Conservation (phyloP, 768 basidiomycete species). For the Boletus rufocinnamomeus region DNA sequence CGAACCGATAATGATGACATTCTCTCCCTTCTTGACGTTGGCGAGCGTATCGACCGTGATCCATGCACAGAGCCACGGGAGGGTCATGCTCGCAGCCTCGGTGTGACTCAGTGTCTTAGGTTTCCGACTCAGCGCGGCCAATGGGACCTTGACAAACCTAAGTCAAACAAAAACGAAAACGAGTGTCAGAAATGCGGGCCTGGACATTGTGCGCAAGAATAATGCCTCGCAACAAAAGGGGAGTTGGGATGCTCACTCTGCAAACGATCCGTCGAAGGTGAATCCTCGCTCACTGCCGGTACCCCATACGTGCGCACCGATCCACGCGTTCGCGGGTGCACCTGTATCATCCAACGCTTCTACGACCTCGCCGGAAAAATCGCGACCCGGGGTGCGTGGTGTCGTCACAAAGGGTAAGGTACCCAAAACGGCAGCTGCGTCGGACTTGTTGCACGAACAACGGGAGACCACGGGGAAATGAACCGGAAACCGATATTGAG, state of each 20-base stretch:
- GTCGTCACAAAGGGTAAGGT: constrained; percentile 35
- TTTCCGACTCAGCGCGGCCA: constrained; percentile 34
- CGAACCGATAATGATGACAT: constrained; percentile 36
- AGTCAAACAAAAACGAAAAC: background rate
- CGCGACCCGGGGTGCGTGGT: constrained; percentile 34
- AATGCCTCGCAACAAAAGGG: background rate
- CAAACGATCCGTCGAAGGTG: constrained; percentile 36
- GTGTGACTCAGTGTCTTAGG: constrained; percentile 28
- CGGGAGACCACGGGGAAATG: background rate
- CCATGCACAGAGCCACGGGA: constrained; percentile 39
- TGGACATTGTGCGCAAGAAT: background rate
- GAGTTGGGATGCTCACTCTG: constrained; percentile 28
- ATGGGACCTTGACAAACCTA: constrained; percentile 34
- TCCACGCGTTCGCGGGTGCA: constrained; percentile 20
- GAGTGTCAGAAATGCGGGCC: background rate
- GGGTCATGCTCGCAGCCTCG: constrained; percentile 36
- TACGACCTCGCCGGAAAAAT: constrained; percentile 38
- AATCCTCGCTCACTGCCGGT: constrained; percentile 37
- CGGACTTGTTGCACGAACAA: constrained; percentile 22
- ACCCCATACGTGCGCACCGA: constrained; percentile 37
- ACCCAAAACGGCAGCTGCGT: constrained; percentile 32
- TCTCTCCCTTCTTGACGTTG: constrained; percentile 34
- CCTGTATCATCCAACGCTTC: constrained; percentile 33
- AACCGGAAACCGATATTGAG: background rate
- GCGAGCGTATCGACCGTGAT: constrained; percentile 39